A percentile compares a stretch with the other conserved stretches of the same genome.
These are phyloP conservation scores for Fusarium tanahbumbuense DNA, from an alignment of 2,329 filamentous ascomycete species.

Conservation along the genomic window DNA sequence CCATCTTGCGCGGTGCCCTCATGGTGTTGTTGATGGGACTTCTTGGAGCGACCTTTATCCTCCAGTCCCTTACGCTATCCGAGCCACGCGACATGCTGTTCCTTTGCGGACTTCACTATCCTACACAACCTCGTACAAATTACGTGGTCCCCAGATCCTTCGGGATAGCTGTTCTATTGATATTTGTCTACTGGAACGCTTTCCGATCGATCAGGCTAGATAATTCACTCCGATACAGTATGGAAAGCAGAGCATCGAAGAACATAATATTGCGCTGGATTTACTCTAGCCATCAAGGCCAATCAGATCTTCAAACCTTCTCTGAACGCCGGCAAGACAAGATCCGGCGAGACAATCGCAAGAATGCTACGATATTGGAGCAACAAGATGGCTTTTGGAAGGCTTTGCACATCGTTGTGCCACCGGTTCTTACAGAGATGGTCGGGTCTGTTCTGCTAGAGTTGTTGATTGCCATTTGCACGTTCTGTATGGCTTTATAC, in stretches of 20 bases:
- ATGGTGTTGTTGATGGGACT: constrained; percentile 28
- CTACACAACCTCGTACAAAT: not conserved
- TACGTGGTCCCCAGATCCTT: not conserved
- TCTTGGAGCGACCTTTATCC: constrained; percentile 1
- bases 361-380: constrained; percentile 1
- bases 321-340: not conserved
- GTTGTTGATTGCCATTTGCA: constrained; percentile 7
- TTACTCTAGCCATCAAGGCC: not conserved
- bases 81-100: constrained; percentile 17
- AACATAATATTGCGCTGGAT: constrained; percentile 3
- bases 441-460: constrained; percentile 19
- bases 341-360: not conserved
- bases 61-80: constrained; percentile 11
- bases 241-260: not conserved
- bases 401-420: constrained; percentile 2
- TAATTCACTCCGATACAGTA: not conserved
- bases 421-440: constrained; percentile 12
- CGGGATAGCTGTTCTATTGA: constrained; percentile 8
- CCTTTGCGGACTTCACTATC: constrained; percentile 17
- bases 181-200: constrained; percentile 27
- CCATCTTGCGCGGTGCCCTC: constrained; percentile 9
- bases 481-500: constrained; percentile 10
- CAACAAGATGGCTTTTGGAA: constrained; percentile 2
- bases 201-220: constrained; percentile 20
- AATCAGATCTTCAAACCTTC: constrained; percentile 7